These are phyloP conservation scores for Nicotiana undulata DNA, from an alignment of 257 asterid genomes.

Conservation along the genomic window DNA sequence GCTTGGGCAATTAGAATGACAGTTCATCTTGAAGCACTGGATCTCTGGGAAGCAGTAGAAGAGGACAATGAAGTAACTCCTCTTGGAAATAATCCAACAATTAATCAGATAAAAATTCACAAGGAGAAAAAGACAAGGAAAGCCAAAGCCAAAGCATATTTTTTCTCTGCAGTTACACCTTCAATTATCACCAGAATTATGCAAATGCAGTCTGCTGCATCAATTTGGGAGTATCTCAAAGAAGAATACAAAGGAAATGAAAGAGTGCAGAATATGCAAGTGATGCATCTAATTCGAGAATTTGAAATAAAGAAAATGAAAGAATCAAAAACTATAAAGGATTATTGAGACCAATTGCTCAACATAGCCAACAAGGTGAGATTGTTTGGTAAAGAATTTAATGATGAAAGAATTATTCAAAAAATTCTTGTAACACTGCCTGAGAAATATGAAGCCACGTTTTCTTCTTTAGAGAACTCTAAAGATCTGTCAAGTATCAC, in stretches of 20 bases:
- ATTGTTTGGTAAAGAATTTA: background rate
- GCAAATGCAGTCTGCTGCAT: background rate
- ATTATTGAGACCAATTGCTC: background rate
- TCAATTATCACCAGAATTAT: too few relatives aligned
- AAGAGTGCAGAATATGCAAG: background rate
- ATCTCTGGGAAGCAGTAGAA: too few relatives aligned
- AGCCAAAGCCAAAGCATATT: too few relatives aligned
- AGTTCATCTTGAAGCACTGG: background rate
- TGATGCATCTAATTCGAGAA: background rate
- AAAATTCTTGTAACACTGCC: background rate
- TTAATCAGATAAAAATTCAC: background rate
- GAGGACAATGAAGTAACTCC: too few relatives aligned
- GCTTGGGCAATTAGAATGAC: background rate
- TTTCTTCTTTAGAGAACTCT: too few relatives aligned
- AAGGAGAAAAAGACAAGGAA: background rate
- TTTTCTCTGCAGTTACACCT: background rate
- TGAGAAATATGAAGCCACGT: background rate
- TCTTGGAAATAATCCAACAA: too few relatives aligned
- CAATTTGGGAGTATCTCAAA: background rate
- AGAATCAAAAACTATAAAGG: too few relatives aligned
- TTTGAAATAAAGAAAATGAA: too few relatives aligned
- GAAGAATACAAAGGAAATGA: too few relatives aligned
- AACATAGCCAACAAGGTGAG: background rate
- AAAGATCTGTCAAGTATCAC: background rate
- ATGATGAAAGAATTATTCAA: background rate